Base-by-base conservation (phyloP, 768 basidiomycete species). In the Boletus edulis region DNA sequence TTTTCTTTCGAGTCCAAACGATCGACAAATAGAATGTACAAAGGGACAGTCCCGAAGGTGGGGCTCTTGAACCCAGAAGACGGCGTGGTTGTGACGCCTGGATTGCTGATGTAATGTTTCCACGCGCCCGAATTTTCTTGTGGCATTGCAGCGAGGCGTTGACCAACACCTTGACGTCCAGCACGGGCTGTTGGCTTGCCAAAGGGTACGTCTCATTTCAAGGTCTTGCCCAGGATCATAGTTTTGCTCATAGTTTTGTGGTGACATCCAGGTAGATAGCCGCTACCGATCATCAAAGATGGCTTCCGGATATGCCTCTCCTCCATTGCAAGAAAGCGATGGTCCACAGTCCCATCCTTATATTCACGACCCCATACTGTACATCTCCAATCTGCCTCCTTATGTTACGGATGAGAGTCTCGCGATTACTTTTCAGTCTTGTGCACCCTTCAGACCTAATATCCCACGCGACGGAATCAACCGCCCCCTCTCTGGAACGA, bases 361-460 rank as follows among this genome's bases (percentile, higher is more conserved):
- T 74, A 82, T 94, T 61, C 87, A 88, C 67, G 89, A 93, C 66
- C 89, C 91, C 18, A 67, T 89, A 56, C 76, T 94, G 44, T 87
- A 91, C 75, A 85, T 94, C 71, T 83, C 91, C 22, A 86, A 84
- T 70, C 72, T 94, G 41, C 87, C 92, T 5, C 72, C 84, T 35
- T 83, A 80, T 72, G 80, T 91, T 49, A 75, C 83, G 50, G 91
- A 94, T 71, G 85, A 89, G 65, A 85, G 84, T 62, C 77, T 94
- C 22, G 91, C 91, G 2, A 62, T 80, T 58, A 84, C 88, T 3
- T 85, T 94, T 62, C 79, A 84, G 60, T 74, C 77, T 60, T 92
- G 89, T 67, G 87, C 86, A 22, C 91, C 90, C 7, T 90, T 91
- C 76, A 82, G 91, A 64, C 91, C 89, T 41, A 86, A 79, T 69